Conservation (phyloP, 495 filamentous ascomycete genomes). For the Neurospora sp. region DNA sequence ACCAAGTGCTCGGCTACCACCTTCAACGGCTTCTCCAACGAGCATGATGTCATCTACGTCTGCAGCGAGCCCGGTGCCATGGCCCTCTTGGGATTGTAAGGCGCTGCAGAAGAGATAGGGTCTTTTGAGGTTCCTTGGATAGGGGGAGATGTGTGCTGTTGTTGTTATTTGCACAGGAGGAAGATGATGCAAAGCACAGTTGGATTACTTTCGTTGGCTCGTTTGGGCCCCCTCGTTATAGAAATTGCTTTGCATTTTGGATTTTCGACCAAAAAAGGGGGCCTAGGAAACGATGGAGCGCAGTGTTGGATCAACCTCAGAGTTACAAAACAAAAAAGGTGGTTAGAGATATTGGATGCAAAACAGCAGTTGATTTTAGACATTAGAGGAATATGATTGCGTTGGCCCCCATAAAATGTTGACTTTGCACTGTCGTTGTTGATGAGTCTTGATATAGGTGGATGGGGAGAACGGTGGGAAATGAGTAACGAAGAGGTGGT, state of each 20-base stretch:
- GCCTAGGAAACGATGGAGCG: not conserved
- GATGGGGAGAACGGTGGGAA: not conserved
- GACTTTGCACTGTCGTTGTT: not conserved
- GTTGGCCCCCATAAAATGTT: not conserved
- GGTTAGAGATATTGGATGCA: not conserved
- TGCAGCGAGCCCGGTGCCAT: slow-evolving; percentile 81
- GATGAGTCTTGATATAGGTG: not conserved
- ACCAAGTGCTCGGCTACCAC: slow-evolving; percentile 92
- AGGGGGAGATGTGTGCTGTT: not conserved
- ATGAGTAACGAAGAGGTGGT: not conserved
- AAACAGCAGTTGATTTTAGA: not conserved
- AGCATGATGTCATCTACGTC: slow-evolving; percentile 86
- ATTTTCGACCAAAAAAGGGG: not conserved
- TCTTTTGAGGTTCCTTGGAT: not conserved
- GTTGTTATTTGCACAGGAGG: not conserved
- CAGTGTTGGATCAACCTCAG: not conserved
- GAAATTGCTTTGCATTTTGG: not conserved
- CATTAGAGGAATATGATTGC: not conserved
- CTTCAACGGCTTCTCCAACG: slow-evolving; percentile 97
- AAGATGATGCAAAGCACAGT: not conserved
- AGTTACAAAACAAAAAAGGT: not conserved
- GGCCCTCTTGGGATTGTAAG: slow-evolving; percentile 49
- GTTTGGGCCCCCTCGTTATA: not conserved
- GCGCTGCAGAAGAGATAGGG: not conserved
- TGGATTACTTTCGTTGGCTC: not conserved